phyloP scores from a whole-genome alignment of 2,329 filamentous ascomycete genomes.

The Dendryphion nanum region DNA sequence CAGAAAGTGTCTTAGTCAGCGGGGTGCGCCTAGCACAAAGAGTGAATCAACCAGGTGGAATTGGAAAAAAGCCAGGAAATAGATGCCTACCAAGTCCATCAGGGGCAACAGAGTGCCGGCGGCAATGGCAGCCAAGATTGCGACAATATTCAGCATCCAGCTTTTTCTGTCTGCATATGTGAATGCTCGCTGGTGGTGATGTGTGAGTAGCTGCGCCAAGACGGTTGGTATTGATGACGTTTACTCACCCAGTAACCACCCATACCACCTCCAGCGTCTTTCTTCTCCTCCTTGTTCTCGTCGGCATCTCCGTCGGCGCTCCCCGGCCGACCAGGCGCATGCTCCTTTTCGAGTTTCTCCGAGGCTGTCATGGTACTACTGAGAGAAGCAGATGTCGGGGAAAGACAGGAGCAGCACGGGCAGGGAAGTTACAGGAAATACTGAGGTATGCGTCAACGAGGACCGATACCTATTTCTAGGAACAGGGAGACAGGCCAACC shows the following conservation, averaged over 20 bases:
- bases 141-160: slow-evolving; percentile 31
- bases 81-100: slow-evolving; percentile 46
- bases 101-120: slow-evolving; percentile 48
- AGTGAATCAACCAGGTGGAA: no score
- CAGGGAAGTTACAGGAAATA: no score
- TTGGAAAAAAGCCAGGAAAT: no score
- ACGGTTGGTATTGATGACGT: not conserved
- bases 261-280: slow-evolving; percentile 17
- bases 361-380: slow-evolving; percentile 11
- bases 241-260: slow-evolving; percentile 16
- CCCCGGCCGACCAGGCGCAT: slow-evolving; percentile 1
- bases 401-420: no score
- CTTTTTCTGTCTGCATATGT: slow-evolving; percentile 31
- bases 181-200: slow-evolving; percentile 30
- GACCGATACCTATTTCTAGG: no score
- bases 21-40: no score
- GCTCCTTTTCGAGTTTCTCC: slow-evolving; percentile 6
- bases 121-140: slow-evolving; percentile 40
- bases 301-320: no score
- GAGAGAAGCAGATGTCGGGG: no score
- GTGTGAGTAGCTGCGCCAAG: no score
- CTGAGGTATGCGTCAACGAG: no score
- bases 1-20: no score
- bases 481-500: no score
- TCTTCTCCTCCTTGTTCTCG: slow-evolving; percentile 7